Base-by-base conservation (phyloP, 345 rosid species). In the Brassica cretica region DNA sequence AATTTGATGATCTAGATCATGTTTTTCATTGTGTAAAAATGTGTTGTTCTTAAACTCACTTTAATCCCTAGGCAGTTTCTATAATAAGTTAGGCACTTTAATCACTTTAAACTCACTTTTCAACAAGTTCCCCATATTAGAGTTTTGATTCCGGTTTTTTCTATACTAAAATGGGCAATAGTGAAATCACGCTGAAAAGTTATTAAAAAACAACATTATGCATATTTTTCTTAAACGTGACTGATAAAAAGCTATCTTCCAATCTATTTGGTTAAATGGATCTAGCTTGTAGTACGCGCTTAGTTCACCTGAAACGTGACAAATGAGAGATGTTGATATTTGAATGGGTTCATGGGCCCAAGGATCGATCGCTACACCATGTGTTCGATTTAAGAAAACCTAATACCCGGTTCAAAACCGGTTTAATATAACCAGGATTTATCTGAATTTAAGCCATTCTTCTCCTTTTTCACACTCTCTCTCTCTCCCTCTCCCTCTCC, bases 201-300 rank as follows among this genome's bases (percentile, higher is more conserved):
- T 37, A 9, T 41, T 41, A 2, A 9, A 41, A 41, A 10, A 41
- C 49, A 12, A 44, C 32, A 24, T 21, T 30, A 59, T 27, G 9
- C n/a, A 14, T 61, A 25, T 16, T 0, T 61, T 61, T 27, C 49
- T 66, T 12, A 41, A 37, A 37, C 56, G 75, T 71, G 75, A 39
- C 37, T 24, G 25, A 7, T 24, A 8, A 21, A 2, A 58, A 33
- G 37, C 10, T 30, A 35, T 55, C 2, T 32, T 55, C 32, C 53
- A 70, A 33, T 2, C n/a, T 46, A 3, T 30, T 29, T 61, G 18
- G 56, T 49, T 6, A 49, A 49, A 49, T 49, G 18, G 53, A 46
- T 46, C 2, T 14, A 46, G 16, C 53, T 49, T 49, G n/a, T 49
- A 49, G 5, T n/a, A 49, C n/a, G 56, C 56, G n/a, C 56, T 49